A percentile compares a stretch with the other conserved stretches of the same genome.
phyloP scores from a whole-genome alignment of 108 stramenopile genomes.

The Discostella stelligeroides region DNA sequence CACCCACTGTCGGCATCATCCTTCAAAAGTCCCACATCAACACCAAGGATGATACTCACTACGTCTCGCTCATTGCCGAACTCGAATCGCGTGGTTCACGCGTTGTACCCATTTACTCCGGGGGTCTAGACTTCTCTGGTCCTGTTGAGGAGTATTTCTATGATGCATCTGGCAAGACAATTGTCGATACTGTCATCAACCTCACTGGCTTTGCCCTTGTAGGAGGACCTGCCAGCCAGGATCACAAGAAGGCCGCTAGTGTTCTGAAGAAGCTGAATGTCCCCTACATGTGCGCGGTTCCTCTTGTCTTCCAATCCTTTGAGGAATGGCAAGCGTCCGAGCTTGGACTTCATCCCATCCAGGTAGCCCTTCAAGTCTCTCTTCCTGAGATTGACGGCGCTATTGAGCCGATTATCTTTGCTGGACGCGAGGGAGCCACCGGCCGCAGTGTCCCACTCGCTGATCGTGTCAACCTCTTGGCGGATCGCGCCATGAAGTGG shows the following conservation, averaged over 20 bases:
- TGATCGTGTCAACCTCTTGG: constrained; percentile 94
- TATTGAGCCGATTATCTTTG: constrained; percentile 96
- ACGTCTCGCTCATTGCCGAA: constrained; percentile 94
- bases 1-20: constrained; percentile 91
- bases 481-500: constrained; percentile 94
- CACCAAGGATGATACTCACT: constrained; percentile 97
- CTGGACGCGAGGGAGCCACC: constrained; percentile 96
- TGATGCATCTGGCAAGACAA: constrained; percentile 67
- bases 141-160: constrained; percentile 96
- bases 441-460: constrained; percentile 93
- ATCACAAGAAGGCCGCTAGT: constrained; percentile 93
- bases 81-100: constrained; percentile 92
- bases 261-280: constrained; percentile 87
- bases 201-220: constrained; percentile 96
- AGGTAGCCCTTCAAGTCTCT: constrained; percentile 96
- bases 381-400: constrained; percentile 97
- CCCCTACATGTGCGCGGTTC: constrained; percentile 97
- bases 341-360: constrained; percentile 96
- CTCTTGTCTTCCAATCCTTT: constrained; percentile 97
- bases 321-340: constrained; percentile 97
- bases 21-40: constrained; percentile 98
- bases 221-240: constrained; percentile 96
- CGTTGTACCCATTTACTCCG: constrained; percentile 92
- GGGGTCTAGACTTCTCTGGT: constrained; percentile 96
- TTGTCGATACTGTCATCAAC: constrained; percentile 96